These are phyloP conservation scores for Arachis stenosperma DNA, from an alignment of 306 rosid genomes.

Conservation along the genomic window DNA sequence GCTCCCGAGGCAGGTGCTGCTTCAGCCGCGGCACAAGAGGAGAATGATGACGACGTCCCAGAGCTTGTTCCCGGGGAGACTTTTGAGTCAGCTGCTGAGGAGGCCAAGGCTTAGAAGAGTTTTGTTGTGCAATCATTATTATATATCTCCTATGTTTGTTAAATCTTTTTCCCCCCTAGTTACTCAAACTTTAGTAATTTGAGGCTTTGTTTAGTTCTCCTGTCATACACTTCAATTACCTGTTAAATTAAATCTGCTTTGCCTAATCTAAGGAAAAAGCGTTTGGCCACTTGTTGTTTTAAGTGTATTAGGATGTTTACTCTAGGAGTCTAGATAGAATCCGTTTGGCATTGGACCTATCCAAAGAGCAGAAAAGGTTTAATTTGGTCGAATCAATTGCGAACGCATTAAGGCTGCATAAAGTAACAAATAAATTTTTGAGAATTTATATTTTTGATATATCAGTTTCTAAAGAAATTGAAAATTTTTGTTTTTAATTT, in stretches of 20 bases:
- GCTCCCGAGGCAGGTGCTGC: constrained; percentile 68
- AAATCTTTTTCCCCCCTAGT: background rate
- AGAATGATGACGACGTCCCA: constrained; percentile 88
- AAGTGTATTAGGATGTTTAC: too few relatives aligned
- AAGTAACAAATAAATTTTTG: too few relatives aligned
- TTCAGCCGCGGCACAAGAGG: constrained; percentile 48
- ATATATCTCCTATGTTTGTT: constrained; percentile 43
- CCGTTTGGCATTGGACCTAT: background rate
- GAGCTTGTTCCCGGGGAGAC: constrained; percentile 89
- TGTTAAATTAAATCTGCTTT: constrained; percentile 40
- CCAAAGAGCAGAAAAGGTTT: background rate
- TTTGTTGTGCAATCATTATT: constrained; percentile 45
- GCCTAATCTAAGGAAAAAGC: constrained; percentile 22
- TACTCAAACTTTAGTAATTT: constrained; percentile 41
- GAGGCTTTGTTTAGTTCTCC: constrained; percentile 42
- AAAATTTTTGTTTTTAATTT: too few relatives aligned
- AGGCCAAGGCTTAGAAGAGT: constrained; percentile 47
- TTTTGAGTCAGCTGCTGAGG: constrained; percentile 89
- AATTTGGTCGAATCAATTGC: too few relatives aligned
- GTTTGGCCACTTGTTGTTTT: background rate
- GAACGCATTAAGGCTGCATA: too few relatives aligned
- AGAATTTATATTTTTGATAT: too few relatives aligned
- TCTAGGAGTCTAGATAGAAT: too few relatives aligned
- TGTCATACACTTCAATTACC: constrained; percentile 43
- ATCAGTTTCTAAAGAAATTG: too few relatives aligned